Evolutionary conservation across 192 early-diverging fungal genomes (phyloP).

Genomic region (Dissophora globulifera): DNA sequence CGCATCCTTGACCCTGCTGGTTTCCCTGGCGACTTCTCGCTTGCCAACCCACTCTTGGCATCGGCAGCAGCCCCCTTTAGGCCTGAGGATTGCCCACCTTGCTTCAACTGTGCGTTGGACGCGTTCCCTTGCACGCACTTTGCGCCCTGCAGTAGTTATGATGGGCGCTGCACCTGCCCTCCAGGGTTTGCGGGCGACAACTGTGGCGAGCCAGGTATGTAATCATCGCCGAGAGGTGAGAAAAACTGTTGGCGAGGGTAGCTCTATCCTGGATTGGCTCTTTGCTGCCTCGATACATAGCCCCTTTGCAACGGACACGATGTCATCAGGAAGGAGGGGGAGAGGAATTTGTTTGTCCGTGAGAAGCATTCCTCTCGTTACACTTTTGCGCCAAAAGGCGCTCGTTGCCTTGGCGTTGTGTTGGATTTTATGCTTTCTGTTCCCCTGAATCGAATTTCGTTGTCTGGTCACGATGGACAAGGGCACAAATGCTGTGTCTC

Average conservation of each 20-base stretch:
- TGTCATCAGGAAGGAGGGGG: no score
- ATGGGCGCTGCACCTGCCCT: constrained; percentile 79
- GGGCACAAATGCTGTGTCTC: no score
- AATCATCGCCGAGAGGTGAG: no score
- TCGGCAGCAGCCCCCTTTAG: not conserved
- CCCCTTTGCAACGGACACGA: no score
- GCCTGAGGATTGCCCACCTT: constrained; percentile 74
- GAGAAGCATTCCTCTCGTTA: no score
- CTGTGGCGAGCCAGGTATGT: constrained; percentile 73
- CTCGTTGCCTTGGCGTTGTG: no score
- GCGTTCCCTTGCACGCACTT: constrained; percentile 78
- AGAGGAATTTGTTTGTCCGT: no score
- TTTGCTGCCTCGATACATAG: no score
- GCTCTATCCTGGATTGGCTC: no score
- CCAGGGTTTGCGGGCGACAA: constrained; percentile 83
- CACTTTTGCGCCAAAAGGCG: no score
- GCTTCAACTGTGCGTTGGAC: constrained; percentile 86
- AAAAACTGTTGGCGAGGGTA: no score
- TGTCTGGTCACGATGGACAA: not conserved
- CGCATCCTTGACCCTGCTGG: not conserved
- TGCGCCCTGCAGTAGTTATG: constrained; percentile 76
- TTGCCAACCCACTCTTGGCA: constrained; percentile 26
- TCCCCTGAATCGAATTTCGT: not conserved
- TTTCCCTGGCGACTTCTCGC: constrained; percentile 1
- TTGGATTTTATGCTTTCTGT: no score